These are phyloP conservation scores for Polyplosphaeria fusca DNA, from an alignment of 495 filamentous ascomycete genomes.

Conservation along the genomic window DNA sequence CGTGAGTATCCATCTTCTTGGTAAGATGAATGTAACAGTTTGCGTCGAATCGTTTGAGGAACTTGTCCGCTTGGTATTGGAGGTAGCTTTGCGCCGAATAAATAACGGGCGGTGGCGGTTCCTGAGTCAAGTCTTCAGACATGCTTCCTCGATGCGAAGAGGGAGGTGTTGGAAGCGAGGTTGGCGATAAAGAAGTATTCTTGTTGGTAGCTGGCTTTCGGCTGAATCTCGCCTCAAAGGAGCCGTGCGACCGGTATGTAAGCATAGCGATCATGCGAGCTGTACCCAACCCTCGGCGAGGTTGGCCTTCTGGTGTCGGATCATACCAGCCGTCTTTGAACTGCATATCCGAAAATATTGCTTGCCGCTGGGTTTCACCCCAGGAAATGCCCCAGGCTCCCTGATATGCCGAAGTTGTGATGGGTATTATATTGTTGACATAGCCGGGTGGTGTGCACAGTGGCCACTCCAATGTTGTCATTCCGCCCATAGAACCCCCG, in stretches of 20 bases:
- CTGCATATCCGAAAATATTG: constrained; percentile 39
- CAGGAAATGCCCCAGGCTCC: constrained; percentile 44
- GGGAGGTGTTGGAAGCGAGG: constrained; percentile 10
- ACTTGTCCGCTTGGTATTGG: constrained; percentile 44
- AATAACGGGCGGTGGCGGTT: neutral
- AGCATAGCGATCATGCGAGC: constrained; percentile 47
- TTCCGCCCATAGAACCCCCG: constrained; percentile 44
- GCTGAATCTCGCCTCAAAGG: constrained; percentile 41
- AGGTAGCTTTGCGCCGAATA: constrained; percentile 43
- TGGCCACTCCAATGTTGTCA: constrained; percentile 44
- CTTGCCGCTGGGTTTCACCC: constrained; percentile 42
- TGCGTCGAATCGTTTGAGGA: constrained; percentile 42
- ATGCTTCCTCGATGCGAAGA: constrained; percentile 2
- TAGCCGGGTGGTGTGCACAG: constrained; percentile 36
- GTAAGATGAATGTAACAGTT: constrained; percentile 44
- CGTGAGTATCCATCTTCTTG: constrained; percentile 44
- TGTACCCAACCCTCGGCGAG: constrained; percentile 37
- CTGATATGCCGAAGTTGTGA: constrained; percentile 41
- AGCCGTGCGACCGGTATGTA: constrained; percentile 41
- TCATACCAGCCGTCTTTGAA: constrained; percentile 41
- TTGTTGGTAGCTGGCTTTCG: constrained; percentile 24
- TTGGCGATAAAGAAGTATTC: neutral
- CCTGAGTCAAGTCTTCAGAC: neutral
- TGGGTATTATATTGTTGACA: constrained; percentile 39
- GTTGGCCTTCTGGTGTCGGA: constrained; percentile 32